A percentile compares a stretch with the other conserved stretches of the same genome.
phyloP scores from a whole-genome alignment of 257 asterid genomes.

The Capsicum pubescens region DNA sequence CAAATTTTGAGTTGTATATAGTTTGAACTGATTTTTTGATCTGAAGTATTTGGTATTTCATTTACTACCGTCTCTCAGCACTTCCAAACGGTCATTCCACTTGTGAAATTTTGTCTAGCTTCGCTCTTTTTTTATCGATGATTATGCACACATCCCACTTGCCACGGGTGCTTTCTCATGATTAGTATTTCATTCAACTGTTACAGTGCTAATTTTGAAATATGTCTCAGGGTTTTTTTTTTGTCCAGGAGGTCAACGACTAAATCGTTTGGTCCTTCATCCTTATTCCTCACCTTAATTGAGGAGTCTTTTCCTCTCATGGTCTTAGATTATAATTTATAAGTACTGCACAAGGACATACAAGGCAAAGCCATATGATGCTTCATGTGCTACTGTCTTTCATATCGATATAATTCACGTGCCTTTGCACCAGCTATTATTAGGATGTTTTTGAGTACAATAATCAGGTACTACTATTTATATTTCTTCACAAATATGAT shows the following conservation, averaged over 20 bases:
- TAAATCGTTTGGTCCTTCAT: background rate
- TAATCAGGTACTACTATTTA: background rate
- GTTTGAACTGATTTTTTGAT: constrained; percentile 6
- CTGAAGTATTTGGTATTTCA: constrained; percentile 24
- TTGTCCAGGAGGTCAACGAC: background rate
- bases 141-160: background rate
- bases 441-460: background rate
- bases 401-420: background rate
- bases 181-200: background rate
- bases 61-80: background rate
- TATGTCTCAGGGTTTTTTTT: background rate
- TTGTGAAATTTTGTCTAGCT: background rate
- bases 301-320: background rate
- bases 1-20: no score
- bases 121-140: background rate
- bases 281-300: constrained; percentile 13
- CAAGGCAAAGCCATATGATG: background rate
- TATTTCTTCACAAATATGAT: background rate
- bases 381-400: constrained; percentile 25
- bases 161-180: background rate
- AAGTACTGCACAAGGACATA: background rate
- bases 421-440: background rate
- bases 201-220: background rate
- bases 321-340: no score
- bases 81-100: background rate